phyloP scores from a whole-genome alignment of 2,329 filamentous ascomycete genomes.

The Xylaria sp. region DNA sequence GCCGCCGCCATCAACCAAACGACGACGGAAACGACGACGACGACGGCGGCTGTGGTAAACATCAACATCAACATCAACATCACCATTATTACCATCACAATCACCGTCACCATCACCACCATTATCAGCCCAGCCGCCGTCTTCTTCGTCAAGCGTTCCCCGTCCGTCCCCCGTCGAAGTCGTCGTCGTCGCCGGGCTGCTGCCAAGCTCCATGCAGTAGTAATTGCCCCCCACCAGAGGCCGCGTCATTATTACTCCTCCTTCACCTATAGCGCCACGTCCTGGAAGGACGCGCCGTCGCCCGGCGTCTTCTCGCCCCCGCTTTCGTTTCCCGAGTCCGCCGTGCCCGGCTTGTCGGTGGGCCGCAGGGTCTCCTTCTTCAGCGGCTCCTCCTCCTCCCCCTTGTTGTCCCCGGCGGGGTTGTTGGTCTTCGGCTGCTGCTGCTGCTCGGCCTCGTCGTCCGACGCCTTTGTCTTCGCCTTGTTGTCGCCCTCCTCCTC shows the following conservation, averaged over 20 bases:
- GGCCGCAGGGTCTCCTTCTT: slow-evolving; percentile 57
- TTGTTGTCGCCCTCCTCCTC: slow-evolving; percentile 23
- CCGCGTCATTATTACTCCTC: slow-evolving; percentile 2
- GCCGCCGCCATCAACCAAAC: too few relatives aligned
- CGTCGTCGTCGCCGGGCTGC: too few relatives aligned
- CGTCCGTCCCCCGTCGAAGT: too few relatives aligned
- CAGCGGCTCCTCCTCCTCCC: slow-evolving; percentile 59
- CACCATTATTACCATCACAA: too few relatives aligned
- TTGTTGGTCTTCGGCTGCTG: slow-evolving; percentile 56
- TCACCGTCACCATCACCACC: too few relatives aligned
- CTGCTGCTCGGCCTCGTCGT: slow-evolving; percentile 62
- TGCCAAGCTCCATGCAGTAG: slow-evolving; percentile 27
- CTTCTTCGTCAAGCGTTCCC: too few relatives aligned
- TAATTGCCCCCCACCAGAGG: too few relatives aligned
- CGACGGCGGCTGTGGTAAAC: too few relatives aligned
- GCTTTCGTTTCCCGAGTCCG: slow-evolving; percentile 38
- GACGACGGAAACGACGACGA: too few relatives aligned
- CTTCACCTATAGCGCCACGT: slow-evolving; percentile 57
- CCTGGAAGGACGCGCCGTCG: slow-evolving; percentile 64
- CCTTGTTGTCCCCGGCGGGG: too few relatives aligned
- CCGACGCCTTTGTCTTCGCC: slow-evolving; percentile 34
- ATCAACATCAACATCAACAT: too few relatives aligned
- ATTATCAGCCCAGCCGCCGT: too few relatives aligned
- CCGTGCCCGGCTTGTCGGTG: slow-evolving; percentile 28
- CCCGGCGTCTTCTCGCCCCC: slow-evolving; percentile 47